Conservation (phyloP, 345 rosid species). For the Dimocarpus longan region DNA sequence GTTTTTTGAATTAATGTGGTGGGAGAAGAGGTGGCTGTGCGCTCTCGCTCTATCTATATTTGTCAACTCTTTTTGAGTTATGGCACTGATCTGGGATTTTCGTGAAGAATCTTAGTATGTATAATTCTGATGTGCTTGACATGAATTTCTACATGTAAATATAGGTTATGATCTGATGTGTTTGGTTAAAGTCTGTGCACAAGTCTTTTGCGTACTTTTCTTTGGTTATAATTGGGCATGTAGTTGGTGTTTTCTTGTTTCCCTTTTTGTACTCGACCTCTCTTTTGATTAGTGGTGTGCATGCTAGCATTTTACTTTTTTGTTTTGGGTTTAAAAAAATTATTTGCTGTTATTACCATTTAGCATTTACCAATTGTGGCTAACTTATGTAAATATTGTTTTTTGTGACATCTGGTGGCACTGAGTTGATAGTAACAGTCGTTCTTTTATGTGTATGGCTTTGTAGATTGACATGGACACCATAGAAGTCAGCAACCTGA, state of each 20-base stretch:
- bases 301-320: not conserved
- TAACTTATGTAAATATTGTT: not conserved
- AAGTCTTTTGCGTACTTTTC: not conserved
- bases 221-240: not conserved
- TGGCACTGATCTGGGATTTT: not conserved
- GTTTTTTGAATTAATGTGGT: not conserved
- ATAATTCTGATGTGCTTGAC: not conserved
- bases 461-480: constrained; percentile 99
- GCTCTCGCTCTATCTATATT: not conserved
- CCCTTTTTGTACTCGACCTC: not conserved
- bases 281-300: not conserved
- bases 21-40: not conserved
- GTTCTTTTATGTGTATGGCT: constrained; percentile 5
- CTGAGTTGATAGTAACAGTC: not conserved
- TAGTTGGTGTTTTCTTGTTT: not conserved
- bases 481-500: constrained; percentile 98
- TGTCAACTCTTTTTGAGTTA: not conserved
- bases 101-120: not conserved
- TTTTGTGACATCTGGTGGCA: not conserved
- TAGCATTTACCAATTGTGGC: not conserved
- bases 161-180: not conserved
- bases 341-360: not conserved
- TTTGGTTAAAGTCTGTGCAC: not conserved
- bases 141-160: not conserved
- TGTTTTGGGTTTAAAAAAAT: not conserved